Conservation (phyloP, 768 basidiomycete species). For the Trametes meyenii region DNA sequence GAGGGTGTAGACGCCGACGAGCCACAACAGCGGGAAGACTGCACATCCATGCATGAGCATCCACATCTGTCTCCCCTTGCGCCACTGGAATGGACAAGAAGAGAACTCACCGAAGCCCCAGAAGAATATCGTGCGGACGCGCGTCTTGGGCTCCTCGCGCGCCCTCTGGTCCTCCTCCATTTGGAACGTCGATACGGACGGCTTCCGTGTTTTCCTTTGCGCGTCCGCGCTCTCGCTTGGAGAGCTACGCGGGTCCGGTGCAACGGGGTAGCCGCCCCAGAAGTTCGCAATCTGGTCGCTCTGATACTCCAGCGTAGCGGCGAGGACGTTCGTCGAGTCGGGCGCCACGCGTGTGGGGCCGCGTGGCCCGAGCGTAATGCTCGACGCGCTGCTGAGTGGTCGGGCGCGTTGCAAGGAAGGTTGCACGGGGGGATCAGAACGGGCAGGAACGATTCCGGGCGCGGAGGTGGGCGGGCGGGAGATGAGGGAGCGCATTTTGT, state of each 20-base stretch:
- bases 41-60: neutral
- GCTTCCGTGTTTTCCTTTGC: neutral
- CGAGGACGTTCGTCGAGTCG: neutral
- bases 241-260: neutral
- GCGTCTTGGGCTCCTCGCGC: conserved; percentile 13
- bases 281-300: conserved; percentile 11
- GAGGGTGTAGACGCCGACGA: conserved; percentile 8
- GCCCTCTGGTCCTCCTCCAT: neutral
- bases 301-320: conserved; percentile 1
- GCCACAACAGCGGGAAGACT: conserved; percentile 18
- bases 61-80: neutral
- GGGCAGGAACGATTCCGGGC: neutral
- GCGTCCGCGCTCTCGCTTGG: neutral
- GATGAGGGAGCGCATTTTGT: neutral
- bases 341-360: neutral
- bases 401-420: neutral
- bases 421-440: neutral
- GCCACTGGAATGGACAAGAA: neutral
- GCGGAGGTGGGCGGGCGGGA: neutral
- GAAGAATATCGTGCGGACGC: conserved; percentile 10
- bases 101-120: conserved; percentile 15
- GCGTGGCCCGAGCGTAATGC: conserved; percentile 1
- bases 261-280: conserved; percentile 5
- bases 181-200: conserved; percentile 1
- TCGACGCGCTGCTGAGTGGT: conserved; percentile 1